Base-by-base conservation (phyloP, 805 yeast genomes). In the Metschnikowia gelsemii region DNA sequence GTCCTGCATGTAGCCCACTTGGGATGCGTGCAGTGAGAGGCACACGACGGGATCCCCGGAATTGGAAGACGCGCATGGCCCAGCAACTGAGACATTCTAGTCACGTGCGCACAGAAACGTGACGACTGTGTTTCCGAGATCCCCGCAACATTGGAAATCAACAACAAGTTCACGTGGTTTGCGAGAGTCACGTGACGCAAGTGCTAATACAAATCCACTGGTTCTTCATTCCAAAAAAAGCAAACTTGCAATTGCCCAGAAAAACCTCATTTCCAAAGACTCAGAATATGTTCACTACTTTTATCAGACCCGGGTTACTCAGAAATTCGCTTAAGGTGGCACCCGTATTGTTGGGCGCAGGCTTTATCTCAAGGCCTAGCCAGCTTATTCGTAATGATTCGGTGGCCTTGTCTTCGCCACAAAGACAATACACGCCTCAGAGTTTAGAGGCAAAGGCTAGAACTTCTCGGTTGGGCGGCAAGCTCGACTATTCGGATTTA, bases 401-500 rank as follows among this genome's bases (percentile, higher is more conserved):
- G 9, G 40, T 45, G 39, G 25, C 51, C 4, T 26, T 45, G 9
- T 50, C 52, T n/a, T 28, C 42, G 8, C 50, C 50, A 8, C 49
- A 41, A 19, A 32, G 42, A 18, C 40, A 31, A 28, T 38, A 44
- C 35, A 26, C 44, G 31, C 52, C 52, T 4, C 38, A 38, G 11
- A 38, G 39, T 14, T 25, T 46, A 12, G 38, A 38, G 8, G 49
- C 48, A n/a, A 42, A 47, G 23, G 40, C 26, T 3, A 28, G 43
- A 17, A 38, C 46, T 4, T 51, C 62, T 8, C 51, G 59, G 17
- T 51, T 76, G 40, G 68, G 67, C n/a, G 75, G 76, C 0, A 66
- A 64, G 42, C 61, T 81, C 48, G 76, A 78, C 60, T 82, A 82
- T 55, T 74, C 75, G 51, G 84, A 82, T 52, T 63, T 82, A 52